Conservation (phyloP, 192 early-diverging fungal genomes). For the Backusella circina region DNA sequence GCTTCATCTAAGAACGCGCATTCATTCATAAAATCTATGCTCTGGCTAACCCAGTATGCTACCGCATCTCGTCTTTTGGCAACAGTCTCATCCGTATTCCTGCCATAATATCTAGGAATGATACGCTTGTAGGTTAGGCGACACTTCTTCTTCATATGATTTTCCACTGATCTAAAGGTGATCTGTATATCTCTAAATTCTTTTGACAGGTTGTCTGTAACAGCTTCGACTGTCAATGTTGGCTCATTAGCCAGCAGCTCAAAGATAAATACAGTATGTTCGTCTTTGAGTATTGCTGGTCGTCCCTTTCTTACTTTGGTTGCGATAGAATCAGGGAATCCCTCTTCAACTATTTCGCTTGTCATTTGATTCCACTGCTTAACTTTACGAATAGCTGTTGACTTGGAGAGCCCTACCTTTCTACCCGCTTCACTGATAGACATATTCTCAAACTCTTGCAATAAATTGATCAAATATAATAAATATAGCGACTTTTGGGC, state of each 20-base stretch:
- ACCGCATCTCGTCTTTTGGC: constrained; percentile 4
- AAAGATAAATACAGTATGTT: constrained; percentile 20
- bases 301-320: constrained; percentile 6
- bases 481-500: too few relatives aligned
- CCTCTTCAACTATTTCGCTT: constrained; percentile 5
- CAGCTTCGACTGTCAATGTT: constrained; percentile 15
- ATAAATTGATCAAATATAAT: too few relatives aligned
- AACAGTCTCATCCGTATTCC: constrained; percentile 5
- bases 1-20: too few relatives aligned
- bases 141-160: constrained; percentile 14
- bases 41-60: constrained; percentile 5
- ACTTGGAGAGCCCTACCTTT: too few relatives aligned
- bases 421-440: too few relatives aligned
- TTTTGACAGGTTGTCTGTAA: constrained; percentile 7
- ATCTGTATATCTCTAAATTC: constrained; percentile 7
- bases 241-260: constrained; percentile 10
- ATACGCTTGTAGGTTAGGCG: constrained; percentile 7
- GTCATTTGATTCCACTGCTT: constrained; percentile 9
- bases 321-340: constrained; percentile 7
- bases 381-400: constrained; percentile 4
- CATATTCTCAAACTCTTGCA: too few relatives aligned
- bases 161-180: background rate
- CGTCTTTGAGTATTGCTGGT: constrained; percentile 1
- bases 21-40: constrained; percentile 15
- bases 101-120: constrained; percentile 6